Evolutionary conservation across 768 basidiomycete species (phyloP).

Genomic region (Lactifluus rugatus): DNA sequence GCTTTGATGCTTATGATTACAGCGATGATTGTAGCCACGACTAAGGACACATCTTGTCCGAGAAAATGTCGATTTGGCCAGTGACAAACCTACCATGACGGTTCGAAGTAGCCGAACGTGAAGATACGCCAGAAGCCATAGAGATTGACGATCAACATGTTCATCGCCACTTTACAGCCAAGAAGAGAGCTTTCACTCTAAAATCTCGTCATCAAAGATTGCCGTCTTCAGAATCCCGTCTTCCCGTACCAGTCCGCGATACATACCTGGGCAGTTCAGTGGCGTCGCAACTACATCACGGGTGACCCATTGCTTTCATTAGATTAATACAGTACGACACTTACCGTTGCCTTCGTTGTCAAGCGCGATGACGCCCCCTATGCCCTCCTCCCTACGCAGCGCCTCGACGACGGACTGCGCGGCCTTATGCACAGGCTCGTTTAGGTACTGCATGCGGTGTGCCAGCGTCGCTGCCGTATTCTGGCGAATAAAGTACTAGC

Average conservation of each 20-base stretch:
- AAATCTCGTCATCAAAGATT: slow-evolving; percentile 62
- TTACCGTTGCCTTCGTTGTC: slow-evolving; percentile 61
- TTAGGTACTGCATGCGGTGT: slow-evolving; percentile 49
- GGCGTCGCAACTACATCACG: slow-evolving; percentile 50
- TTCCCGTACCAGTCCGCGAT: slow-evolving; percentile 59
- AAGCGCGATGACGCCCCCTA: slow-evolving; percentile 68
- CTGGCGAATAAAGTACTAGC: slow-evolving; percentile 68
- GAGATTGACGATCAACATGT: no score
- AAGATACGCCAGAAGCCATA: no score
- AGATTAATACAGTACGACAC: slow-evolving; percentile 16
- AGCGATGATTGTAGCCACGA: no score
- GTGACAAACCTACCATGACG: no score
- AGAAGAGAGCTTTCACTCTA: slow-evolving; percentile 13
- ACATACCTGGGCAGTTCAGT: slow-evolving; percentile 75
- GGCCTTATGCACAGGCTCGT: slow-evolving; percentile 49
- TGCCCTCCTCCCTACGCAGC: slow-evolving; percentile 46
- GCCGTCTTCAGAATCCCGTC: slow-evolving; percentile 68
- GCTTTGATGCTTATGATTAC: no score
- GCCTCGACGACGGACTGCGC: slow-evolving; percentile 47
- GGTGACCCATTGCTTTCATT: background rate
- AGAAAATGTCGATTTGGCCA: no score
- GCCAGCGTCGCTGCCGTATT: slow-evolving; percentile 59
- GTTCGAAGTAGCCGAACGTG: no score
- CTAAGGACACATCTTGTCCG: no score
- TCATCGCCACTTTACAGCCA: no score